Evolutionary conservation across 2,329 filamentous ascomycete species (phyloP), one percentile per base, ranked within the genome.

Genomic region (Claviceps capensis): DNA sequence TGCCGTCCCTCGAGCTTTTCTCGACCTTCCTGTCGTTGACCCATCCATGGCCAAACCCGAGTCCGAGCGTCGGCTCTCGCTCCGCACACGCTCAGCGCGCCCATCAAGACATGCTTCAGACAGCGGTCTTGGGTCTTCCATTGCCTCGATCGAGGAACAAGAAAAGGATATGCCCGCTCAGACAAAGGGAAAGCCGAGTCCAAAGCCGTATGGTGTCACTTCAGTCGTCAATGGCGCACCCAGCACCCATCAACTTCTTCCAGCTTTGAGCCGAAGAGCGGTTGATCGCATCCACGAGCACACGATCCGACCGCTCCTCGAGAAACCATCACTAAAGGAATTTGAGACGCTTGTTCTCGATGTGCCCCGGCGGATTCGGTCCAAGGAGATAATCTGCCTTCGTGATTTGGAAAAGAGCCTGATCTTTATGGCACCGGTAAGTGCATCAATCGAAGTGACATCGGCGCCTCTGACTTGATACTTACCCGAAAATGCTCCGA

Each of bases 331-430:
- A 36, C 77, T 94, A 55, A 86, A 88, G 66, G 81, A 85, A 48
- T 95, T 95, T 67, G 84, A 88, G 65, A 75, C 84, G 48, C 79
- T 95, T 60, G 77, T 95, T 57, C 76, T 85, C 59, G 84, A 87
- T 67, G 82, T 89, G 57, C 88, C 88, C 47, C 77, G 78, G 66
- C 85, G 85, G 63, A 93, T 95, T 65, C 80, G 81, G 63, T 80
- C 83, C 64, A 90, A 88, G 68, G 82, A 93, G 62, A 93, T 97
- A 63, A 82, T 86, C 66, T 95, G 86, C 71, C 80, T 97, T 52
- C 83, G 91, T 67, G 91, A 97, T 69, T 78, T 97, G 48, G 91
- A 97, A 70, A 95, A 95, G 79, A 91, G 85, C 9, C 74, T 97
- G 55, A 81, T 96, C 63, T 89, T 90, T 69, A 81, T 90, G 67